phyloP scores from a whole-genome alignment of 805 yeast species.

The Candida ficus region DNA sequence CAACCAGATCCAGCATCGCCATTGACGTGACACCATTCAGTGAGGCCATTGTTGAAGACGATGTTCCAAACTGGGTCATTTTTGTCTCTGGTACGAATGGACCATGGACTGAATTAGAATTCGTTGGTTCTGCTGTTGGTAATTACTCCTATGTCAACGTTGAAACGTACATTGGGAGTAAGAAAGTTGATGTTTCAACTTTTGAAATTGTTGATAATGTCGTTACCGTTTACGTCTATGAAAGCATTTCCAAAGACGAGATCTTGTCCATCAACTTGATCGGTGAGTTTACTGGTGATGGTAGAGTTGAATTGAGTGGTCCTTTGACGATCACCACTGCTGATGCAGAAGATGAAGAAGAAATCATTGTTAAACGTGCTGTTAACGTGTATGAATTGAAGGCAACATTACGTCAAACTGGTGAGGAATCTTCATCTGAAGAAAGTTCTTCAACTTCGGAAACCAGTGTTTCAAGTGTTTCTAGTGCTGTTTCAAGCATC shows the following conservation, averaged over 20 bases:
- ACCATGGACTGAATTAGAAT: constrained; percentile 5
- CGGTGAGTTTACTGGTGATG: background rate
- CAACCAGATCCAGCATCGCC: too few relatives aligned
- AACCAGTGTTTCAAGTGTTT: too few relatives aligned
- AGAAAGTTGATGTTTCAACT: background rate
- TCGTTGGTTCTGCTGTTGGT: background rate
- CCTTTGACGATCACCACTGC: background rate
- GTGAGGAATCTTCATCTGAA: too few relatives aligned
- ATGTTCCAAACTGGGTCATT: constrained; percentile 5
- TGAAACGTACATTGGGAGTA: constrained; percentile 11
- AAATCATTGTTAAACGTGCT: too few relatives aligned
- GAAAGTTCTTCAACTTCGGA: too few relatives aligned
- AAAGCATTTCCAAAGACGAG: background rate
- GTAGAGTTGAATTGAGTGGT: background rate
- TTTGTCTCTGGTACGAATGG: constrained; percentile 2
- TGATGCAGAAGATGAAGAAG: too few relatives aligned
- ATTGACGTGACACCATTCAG: too few relatives aligned
- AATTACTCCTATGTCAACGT: constrained; percentile 1
- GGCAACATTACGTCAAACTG: too few relatives aligned
- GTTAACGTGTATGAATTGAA: too few relatives aligned
- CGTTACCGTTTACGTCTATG: background rate
- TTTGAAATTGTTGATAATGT: background rate
- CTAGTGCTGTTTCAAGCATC: too few relatives aligned
- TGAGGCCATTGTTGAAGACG: background rate
- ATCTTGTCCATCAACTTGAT: background rate